Percentiles rank a stretch among this genome's conserved stretches.
Conservation (phyloP, 345 rosid species). For the Trapa bicornis region DNA sequence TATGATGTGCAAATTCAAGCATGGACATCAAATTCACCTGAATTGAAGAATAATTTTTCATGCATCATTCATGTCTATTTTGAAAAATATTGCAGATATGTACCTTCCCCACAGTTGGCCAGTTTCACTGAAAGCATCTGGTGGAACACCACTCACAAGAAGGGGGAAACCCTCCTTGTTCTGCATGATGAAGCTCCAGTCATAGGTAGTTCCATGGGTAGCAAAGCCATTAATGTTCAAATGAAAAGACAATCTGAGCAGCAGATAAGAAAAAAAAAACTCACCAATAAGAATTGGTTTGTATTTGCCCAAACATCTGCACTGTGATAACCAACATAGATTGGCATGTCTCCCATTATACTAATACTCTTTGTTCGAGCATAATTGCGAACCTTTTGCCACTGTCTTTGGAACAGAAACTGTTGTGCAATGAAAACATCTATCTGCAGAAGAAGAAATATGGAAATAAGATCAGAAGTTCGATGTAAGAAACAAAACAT, state of each 20-base stretch:
- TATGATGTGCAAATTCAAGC: background rate
- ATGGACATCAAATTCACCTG: background rate
- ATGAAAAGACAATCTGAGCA: conserved; percentile 1
- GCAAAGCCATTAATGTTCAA: background rate
- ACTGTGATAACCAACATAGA: conserved; percentile 91
- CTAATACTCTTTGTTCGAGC: conserved; percentile 55
- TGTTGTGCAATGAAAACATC: conserved; percentile 79
- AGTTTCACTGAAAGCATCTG: conserved; percentile 91
- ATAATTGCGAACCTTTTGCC: conserved; percentile 73
- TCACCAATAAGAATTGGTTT: conserved; percentile 72
- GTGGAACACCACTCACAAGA: conserved; percentile 89
- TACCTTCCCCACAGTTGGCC: conserved; percentile 97
- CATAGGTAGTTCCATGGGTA: background rate
- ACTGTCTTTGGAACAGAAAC: conserved; percentile 89
- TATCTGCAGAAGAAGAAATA: conserved; percentile 34
- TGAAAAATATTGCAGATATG: conserved; percentile 1
- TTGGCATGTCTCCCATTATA: conserved; percentile 99
- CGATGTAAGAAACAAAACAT: background rate
- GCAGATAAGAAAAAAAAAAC: conserved; percentile 7
- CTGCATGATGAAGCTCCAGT: conserved; percentile 27
- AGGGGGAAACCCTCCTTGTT: conserved; percentile 68
- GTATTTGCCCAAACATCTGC: conserved; percentile 98
- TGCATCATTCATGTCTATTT: background rate
- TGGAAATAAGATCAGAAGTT: conserved; percentile 6
- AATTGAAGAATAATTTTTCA: background rate